These are phyloP conservation scores for Pouteria campechiana DNA, from an alignment of 179 eudicot genomes.

Conservation along the genomic window DNA sequence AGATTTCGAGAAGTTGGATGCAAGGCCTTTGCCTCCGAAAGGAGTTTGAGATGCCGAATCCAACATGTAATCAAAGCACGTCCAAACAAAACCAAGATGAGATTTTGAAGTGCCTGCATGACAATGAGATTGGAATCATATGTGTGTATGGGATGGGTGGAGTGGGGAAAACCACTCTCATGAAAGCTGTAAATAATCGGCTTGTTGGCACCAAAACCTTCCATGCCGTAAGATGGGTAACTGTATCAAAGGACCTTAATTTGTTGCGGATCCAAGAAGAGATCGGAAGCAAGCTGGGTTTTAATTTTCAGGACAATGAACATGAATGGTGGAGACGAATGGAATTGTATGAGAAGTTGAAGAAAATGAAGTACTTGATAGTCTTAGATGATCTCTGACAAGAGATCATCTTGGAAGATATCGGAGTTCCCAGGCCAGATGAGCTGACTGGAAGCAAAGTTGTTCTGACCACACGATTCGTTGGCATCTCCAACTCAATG, in stretches of 20 bases:
- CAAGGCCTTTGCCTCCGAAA: slow-evolving; percentile 4
- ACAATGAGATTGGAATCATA: background rate
- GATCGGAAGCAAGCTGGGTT: background rate
- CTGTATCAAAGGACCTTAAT: background rate
- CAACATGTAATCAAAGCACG: slow-evolving; percentile 2
- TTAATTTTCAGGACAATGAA: background rate
- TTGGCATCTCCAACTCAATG: slow-evolving; percentile 1
- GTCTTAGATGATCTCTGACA: slow-evolving; percentile 4
- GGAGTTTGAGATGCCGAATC: background rate
- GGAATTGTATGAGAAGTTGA: background rate
- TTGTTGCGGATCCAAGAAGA: slow-evolving; percentile 1
- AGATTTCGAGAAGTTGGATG: background rate
- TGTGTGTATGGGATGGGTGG: slow-evolving; percentile 3
- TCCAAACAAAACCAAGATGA: no score
- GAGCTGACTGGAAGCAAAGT: background rate
- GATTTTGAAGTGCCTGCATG: background rate
- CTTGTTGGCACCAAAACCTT: background rate
- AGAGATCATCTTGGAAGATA: background rate
- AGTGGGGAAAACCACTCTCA: slow-evolving; percentile 3
- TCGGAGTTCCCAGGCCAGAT: background rate
- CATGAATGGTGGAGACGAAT: background rate
- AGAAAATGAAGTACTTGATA: background rate
- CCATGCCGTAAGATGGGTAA: background rate
- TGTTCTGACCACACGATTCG: slow-evolving; percentile 1
- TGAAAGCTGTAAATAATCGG: background rate